Base-by-base conservation (phyloP, 192 early-diverging fungal species). In the Podila minutissima region DNA sequence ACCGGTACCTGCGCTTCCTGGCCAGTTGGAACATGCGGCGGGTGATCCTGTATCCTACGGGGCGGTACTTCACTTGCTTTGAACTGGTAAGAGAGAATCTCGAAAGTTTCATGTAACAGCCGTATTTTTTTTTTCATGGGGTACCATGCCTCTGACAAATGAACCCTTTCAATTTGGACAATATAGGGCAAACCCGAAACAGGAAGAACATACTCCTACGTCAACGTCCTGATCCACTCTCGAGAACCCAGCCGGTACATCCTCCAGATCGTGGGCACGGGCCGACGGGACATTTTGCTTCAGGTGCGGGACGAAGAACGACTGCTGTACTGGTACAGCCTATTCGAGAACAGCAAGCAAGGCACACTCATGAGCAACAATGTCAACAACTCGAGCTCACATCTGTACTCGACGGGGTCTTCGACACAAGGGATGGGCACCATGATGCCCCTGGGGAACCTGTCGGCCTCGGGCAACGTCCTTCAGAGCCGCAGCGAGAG, bases 1-100 rank as follows among this genome's bases (percentile, higher is more conserved):
- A 83, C 55, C 75, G 85, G 11, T 88, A 82, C 32, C 64, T 88
- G 29, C 83, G 83, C 9, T 88, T 83, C 61, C 64, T 86, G 9
- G 41, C 87, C 13, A 83, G 82, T 20, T 88, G 87, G 87, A 72
- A 83, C 38, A 88, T 88, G 87, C 59, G 71, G 28, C 82, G 84
- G 35, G 66, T 88, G 13, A 82, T 86, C 53, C 74, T 86, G 5
- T 88, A 84, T 59, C 87, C 87, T 12, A 60, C 69, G 49, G 74
- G 79, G 0, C 74, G 83, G 8, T 86, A 84, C 46, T 86, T 88
- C 35, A 84, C 85, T 9, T 74, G 72, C 35, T 85, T 86, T 83
- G 77, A 81, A 33, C 28, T 64, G n/a, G 77, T 81, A 65, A 64
- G 77, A 64, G 77, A 22, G 4, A 17, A 22, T 19, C 26, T 11